Evolutionary conservation across 2,329 filamentous ascomycete species (phyloP).

Genomic region (Talaromyces albobiverticillius): DNA sequence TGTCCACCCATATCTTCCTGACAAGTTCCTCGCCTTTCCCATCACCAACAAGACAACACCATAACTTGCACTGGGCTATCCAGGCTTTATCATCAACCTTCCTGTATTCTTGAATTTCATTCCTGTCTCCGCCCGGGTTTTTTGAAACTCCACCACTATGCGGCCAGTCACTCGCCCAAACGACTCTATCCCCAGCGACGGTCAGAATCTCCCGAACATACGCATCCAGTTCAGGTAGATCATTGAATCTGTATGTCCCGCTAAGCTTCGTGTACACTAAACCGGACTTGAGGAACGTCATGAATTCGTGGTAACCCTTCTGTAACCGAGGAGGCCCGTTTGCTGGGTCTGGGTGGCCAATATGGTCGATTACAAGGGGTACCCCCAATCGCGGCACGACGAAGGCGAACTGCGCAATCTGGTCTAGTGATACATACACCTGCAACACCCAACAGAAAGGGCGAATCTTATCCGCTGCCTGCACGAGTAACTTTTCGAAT

Average conservation of each 20-base stretch:
- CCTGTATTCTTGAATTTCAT: conserved; percentile 5
- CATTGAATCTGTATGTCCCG: conserved; percentile 7
- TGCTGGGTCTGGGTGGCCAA: conserved; percentile 8
- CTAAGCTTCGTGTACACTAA: conserved; percentile 11
- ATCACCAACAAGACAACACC: not conserved
- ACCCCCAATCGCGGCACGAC: conserved; percentile 6
- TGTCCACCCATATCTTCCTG: conserved; percentile 11
- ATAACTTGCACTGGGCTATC: conserved; percentile 6
- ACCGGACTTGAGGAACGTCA: not conserved
- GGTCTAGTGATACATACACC: conserved; percentile 3
- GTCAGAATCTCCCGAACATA: conserved; percentile 3
- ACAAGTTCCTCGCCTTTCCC: not conserved
- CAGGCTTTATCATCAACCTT: conserved; percentile 1
- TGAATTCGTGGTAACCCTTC: conserved; percentile 7
- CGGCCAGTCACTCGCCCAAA: conserved; percentile 13
- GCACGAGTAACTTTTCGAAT: not conserved
- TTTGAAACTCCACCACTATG: conserved; percentile 7
- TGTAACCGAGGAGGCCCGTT: not conserved
- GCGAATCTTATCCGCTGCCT: conserved; percentile 1
- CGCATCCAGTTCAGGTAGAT: conserved; percentile 3
- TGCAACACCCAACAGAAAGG: conserved; percentile 6
- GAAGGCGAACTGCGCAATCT: conserved; percentile 12
- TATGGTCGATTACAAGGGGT: conserved; percentile 9
- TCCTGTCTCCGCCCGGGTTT: conserved; percentile 8
- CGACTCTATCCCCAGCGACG: not conserved